Evolutionary conservation across 2,329 filamentous ascomycete genomes (phyloP).

Genomic region (Dichotomopilus funicola): DNA sequence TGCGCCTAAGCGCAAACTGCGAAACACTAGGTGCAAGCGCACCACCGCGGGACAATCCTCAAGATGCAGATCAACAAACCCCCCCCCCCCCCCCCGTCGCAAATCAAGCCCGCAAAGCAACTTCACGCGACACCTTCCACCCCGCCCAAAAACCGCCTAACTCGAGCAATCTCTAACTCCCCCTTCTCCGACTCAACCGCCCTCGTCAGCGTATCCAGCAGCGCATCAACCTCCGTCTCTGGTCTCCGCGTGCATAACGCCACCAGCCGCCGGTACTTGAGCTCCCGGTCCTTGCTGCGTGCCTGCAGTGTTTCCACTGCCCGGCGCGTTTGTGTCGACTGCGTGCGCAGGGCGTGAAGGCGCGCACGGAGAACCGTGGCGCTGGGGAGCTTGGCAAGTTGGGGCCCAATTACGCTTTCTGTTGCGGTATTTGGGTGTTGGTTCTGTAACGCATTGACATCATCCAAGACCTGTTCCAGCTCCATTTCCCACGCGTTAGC

Average conservation of each 20-base stretch:
- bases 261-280: constrained; percentile 83
- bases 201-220: constrained; percentile 71
- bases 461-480: constrained; percentile 40
- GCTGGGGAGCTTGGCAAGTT: constrained; percentile 44
- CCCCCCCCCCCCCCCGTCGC: neutral
- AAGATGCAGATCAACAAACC: neutral
- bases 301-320: constrained; percentile 67
- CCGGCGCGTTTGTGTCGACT: constrained; percentile 60
- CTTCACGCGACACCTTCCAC: constrained; percentile 53
- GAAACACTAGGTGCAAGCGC: neutral
- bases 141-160: constrained; percentile 71
- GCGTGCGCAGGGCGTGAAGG: constrained; percentile 61
- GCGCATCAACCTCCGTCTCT: constrained; percentile 71
- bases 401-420: constrained; percentile 4
- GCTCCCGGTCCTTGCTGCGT: constrained; percentile 75
- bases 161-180: constrained; percentile 67
- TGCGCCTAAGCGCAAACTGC: neutral
- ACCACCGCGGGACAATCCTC: too few relatives aligned
- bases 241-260: constrained; percentile 75
- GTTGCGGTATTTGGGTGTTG: too few relatives aligned
- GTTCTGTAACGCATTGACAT: constrained; percentile 32
- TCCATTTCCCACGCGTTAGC: constrained; percentile 50
- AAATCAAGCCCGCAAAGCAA: neutral
- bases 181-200: constrained; percentile 84
- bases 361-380: constrained; percentile 58